phyloP scores from a whole-genome alignment of 2,329 filamentous ascomycete species.

The Pseudogymnoascus sp. region DNA sequence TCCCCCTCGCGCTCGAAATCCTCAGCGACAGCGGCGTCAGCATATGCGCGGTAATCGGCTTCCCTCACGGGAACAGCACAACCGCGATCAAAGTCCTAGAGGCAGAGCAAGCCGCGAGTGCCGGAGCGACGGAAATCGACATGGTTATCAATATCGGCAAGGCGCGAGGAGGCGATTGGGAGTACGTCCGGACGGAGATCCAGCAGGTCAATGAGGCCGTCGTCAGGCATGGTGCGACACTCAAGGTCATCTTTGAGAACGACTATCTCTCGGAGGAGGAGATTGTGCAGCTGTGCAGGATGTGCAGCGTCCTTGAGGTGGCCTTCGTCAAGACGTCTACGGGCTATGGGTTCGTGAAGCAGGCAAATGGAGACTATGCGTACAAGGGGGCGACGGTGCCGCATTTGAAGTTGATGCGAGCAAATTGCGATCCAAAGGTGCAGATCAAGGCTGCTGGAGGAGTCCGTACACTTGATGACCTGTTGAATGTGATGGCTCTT shows the following conservation, averaged over 20 bases:
- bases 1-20: constrained; percentile 38
- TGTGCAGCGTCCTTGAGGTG: constrained; percentile 42
- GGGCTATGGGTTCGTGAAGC: constrained; percentile 52
- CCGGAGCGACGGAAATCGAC: constrained; percentile 47
- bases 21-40: constrained; percentile 41
- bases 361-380: constrained; percentile 39
- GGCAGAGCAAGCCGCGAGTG: constrained; percentile 37
- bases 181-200: constrained; percentile 46
- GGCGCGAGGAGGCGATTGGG: constrained; percentile 46
- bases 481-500: constrained; percentile 44
- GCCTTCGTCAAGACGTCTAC: constrained; percentile 54
- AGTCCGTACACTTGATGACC: constrained; percentile 46
- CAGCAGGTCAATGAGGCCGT: constrained; percentile 40
- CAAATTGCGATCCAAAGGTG: constrained; percentile 34
- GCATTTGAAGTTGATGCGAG: constrained; percentile 46
- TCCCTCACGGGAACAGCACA: constrained; percentile 50
- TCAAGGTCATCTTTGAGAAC: constrained; percentile 57
- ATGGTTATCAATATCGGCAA: constrained; percentile 55
- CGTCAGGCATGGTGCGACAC: constrained; percentile 32
- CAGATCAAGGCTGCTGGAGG: constrained; percentile 52
- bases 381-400: constrained; percentile 44
- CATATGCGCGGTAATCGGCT: constrained; percentile 51
- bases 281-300: constrained; percentile 43
- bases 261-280: constrained; percentile 44
- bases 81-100: constrained; percentile 46